These are phyloP conservation scores for Alternaria alternata DNA, from an alignment of 2,329 filamentous ascomycete species.

Conservation along the genomic window DNA sequence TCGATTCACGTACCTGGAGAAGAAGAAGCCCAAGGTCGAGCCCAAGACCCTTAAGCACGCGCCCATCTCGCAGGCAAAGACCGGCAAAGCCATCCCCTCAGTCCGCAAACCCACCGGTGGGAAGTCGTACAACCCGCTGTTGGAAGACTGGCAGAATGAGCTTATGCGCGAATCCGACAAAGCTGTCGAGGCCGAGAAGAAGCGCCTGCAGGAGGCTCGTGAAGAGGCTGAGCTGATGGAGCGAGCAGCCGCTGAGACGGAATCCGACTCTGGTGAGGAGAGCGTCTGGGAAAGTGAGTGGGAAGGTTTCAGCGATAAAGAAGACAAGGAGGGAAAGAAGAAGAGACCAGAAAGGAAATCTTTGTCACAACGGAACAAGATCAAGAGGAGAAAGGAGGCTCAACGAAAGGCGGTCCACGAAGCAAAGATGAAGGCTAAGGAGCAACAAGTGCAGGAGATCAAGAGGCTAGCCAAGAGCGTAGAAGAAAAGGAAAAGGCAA, in stretches of 20 bases:
- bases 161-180: constrained; percentile 78
- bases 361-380: constrained; percentile 83
- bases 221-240: constrained; percentile 73
- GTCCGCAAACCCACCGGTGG: constrained; percentile 81
- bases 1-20: constrained; percentile 71
- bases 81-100: constrained; percentile 79
- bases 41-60: constrained; percentile 78
- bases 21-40: constrained; percentile 70
- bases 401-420: constrained; percentile 81
- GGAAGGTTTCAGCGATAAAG: constrained; percentile 62
- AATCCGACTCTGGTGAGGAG: constrained; percentile 82
- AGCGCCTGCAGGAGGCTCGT: constrained; percentile 72
- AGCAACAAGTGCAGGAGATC: constrained; percentile 74
- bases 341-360: constrained; percentile 89
- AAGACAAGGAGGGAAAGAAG: constrained; percentile 67
- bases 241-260: constrained; percentile 75
- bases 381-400: constrained; percentile 86
- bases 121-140: constrained; percentile 91
- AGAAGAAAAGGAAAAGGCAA: constrained; percentile 63
- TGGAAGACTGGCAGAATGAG: constrained; percentile 83
- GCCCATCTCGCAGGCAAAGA: constrained; percentile 83
- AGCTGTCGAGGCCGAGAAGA: constrained; percentile 79
- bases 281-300: constrained; percentile 91
- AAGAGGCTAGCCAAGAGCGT: constrained; percentile 74
- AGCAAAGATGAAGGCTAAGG: constrained; percentile 74